Conservation (phyloP, 306 rosid species). For the Prinsepia uniflora region DNA sequence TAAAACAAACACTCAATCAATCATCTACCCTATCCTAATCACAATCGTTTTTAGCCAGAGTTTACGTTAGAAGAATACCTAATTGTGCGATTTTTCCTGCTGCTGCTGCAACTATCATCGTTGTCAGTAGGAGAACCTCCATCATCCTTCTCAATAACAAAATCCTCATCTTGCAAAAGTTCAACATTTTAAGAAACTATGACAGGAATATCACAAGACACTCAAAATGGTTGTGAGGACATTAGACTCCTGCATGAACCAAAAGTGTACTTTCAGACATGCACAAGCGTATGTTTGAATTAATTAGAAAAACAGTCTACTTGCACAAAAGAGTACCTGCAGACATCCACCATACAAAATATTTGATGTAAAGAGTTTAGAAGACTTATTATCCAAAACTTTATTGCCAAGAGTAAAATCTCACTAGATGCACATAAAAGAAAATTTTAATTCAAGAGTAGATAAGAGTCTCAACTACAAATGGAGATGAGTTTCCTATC, state of each 20-base stretch:
- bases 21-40: no score
- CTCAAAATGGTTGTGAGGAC: neutral
- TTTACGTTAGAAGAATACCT: neutral
- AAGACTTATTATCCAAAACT: neutral
- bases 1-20: no score
- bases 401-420: neutral
- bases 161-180: slow-evolving; percentile 74
- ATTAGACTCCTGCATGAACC: neutral
- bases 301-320: neutral
- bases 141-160: slow-evolving; percentile 81
- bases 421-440: neutral
- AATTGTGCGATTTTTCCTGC: no score
- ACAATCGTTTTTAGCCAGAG: neutral
- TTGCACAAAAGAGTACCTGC: no score
- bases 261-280: neutral
- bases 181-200: slow-evolving; percentile 17
- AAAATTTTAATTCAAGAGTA: neutral
- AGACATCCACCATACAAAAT: neutral
- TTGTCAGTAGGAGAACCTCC: slow-evolving; percentile 95
- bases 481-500: neutral
- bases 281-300: neutral
- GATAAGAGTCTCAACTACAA: neutral
- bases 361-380: neutral
- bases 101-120: no score
- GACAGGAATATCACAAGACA: slow-evolving; percentile 18